phyloP scores from a whole-genome alignment of 23 red algal genomes.

The Gracilaria domingensis region DNA sequence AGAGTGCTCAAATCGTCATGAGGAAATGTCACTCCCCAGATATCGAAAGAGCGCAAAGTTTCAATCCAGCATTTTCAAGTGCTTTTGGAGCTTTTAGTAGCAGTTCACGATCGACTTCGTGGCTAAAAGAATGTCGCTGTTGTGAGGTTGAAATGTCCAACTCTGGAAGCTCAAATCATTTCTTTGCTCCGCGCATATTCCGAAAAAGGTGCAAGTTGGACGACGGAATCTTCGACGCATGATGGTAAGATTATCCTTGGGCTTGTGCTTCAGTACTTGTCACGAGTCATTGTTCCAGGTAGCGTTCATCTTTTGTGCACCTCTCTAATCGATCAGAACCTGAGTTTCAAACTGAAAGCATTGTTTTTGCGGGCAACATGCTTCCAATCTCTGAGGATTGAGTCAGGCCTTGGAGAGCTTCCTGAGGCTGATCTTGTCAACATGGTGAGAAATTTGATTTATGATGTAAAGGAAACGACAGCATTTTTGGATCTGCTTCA shows the following conservation, averaged over 20 bases:
- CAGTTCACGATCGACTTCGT: neutral
- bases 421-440: neutral
- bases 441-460: conserved; percentile 1
- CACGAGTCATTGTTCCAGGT: conserved; percentile 14
- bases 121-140: neutral
- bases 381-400: conserved; percentile 6
- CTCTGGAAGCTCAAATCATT: neutral
- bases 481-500: neutral
- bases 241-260: neutral
- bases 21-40: too few species aligned
- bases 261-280: conserved; percentile 29
- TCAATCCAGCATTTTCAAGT: neutral
- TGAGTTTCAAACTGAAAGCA: neutral
- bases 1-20: too few species aligned
- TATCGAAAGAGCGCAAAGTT: neutral
- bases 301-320: neutral
- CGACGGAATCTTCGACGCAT: neutral
- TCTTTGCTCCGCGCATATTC: neutral
- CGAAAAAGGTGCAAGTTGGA: neutral
- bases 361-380: neutral
- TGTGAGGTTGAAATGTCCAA: conserved; percentile 18
- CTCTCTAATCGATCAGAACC: neutral
- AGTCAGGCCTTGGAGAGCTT: neutral
- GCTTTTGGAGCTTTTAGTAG: neutral
- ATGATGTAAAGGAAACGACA: conserved; percentile 14